A percentile compares a stretch with the other conserved stretches of the same genome.
Evolutionary conservation across 371 early-diverging fungal genomes (phyloP).

Genomic region (Mortierella sp.): DNA sequence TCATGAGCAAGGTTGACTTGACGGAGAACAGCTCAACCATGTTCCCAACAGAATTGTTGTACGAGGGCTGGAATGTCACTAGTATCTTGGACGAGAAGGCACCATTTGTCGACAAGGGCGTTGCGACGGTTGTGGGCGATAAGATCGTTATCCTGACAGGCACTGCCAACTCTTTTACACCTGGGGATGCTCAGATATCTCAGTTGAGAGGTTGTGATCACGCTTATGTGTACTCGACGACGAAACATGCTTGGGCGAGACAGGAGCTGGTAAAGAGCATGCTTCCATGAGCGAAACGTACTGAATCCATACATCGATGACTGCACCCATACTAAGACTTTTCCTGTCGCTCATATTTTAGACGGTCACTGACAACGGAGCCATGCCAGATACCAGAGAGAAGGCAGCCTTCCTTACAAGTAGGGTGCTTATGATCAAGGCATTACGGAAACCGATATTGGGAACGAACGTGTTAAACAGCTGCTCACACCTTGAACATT

Average conservation of each 20-base stretch:
- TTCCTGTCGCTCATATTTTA: not conserved
- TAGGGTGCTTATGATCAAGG: not conserved
- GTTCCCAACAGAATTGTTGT: slow-evolving; percentile 34
- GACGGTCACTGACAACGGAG: slow-evolving; percentile 24
- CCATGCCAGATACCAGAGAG: slow-evolving; percentile 47
- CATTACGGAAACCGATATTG: not conserved
- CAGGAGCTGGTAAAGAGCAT: slow-evolving; percentile 30
- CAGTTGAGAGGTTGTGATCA: slow-evolving; percentile 50
- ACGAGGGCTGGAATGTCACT: slow-evolving; percentile 35
- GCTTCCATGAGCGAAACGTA: not conserved
- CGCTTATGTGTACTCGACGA: slow-evolving; percentile 40
- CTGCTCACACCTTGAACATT: not conserved
- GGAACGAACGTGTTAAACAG: too few relatives aligned
- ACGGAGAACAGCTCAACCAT: slow-evolving; percentile 34
- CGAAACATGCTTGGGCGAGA: slow-evolving; percentile 30
- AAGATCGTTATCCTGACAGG: slow-evolving; percentile 47
- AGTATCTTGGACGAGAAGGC: slow-evolving; percentile 43
- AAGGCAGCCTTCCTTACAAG: slow-evolving; percentile 52
- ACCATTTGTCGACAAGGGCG: slow-evolving; percentile 49
- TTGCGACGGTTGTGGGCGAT: slow-evolving; percentile 36
- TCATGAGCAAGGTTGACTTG: slow-evolving; percentile 39
- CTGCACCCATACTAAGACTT: not conserved
- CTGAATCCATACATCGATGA: too few relatives aligned
- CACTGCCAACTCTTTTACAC: slow-evolving; percentile 51
- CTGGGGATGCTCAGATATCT: slow-evolving; percentile 29